A percentile compares a stretch with the other conserved stretches of the same genome.
These are phyloP conservation scores for Crithidia brevicula DNA, from an alignment of 208 protist species.

Conservation along the genomic window DNA sequence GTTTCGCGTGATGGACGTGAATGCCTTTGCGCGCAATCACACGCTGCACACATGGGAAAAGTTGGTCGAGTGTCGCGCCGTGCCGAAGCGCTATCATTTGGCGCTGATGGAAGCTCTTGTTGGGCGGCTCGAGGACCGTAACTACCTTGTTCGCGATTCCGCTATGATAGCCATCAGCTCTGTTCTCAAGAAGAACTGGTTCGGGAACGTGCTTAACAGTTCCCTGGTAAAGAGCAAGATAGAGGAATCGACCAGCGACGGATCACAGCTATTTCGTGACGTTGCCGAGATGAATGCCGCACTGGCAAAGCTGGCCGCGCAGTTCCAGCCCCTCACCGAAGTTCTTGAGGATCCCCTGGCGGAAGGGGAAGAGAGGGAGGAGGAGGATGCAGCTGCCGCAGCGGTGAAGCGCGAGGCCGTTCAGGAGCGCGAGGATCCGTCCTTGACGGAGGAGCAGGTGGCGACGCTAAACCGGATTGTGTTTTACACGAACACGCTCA, in stretches of 20 bases:
- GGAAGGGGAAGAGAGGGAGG: slow-evolving; percentile 1
- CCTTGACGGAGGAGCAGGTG: slow-evolving; percentile 59
- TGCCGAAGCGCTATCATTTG: slow-evolving; percentile 81
- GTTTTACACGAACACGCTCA: slow-evolving; percentile 80
- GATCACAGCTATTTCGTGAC: slow-evolving; percentile 34
- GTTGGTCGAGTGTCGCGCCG: slow-evolving; percentile 68
- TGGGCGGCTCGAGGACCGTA: slow-evolving; percentile 79
- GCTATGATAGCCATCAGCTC: slow-evolving; percentile 71
- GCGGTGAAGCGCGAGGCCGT: not conserved
- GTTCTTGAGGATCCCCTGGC: slow-evolving; percentile 26
- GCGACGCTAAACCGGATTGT: slow-evolving; percentile 62
- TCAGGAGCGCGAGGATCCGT: slow-evolving; percentile 3
- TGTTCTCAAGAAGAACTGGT: slow-evolving; percentile 86
- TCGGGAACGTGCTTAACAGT: slow-evolving; percentile 75
- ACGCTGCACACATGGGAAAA: slow-evolving; percentile 79
- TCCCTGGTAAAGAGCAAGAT: slow-evolving; percentile 62
- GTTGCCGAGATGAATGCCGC: slow-evolving; percentile 31
- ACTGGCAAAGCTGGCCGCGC: slow-evolving; percentile 33
- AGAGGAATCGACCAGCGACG: slow-evolving; percentile 39
- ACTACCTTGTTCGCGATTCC: slow-evolving; percentile 86
- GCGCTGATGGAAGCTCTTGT: slow-evolving; percentile 69
- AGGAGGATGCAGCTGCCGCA: not conserved
- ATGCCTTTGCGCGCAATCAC: slow-evolving; percentile 90
- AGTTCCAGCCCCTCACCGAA: slow-evolving; percentile 54
- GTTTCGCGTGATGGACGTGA: slow-evolving; percentile 86